Evolutionary conservation across 1,139 yeast species (phyloP).

Genomic region (Protomyces inouyei): DNA sequence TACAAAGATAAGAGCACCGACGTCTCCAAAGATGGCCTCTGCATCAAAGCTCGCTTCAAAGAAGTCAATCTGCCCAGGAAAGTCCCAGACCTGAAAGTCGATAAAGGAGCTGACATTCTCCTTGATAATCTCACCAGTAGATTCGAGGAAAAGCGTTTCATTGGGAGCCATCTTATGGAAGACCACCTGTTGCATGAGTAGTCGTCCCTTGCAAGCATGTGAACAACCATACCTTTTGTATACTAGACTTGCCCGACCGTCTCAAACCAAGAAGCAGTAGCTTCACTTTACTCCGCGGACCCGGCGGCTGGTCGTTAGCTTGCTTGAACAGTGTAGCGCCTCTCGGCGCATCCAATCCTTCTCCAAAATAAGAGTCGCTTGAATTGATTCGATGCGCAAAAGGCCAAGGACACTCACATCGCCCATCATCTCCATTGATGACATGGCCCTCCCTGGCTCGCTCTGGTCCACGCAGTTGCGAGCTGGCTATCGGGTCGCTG

Average conservation of each 20-base stretch:
- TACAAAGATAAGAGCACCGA: slow-evolving; percentile 91
- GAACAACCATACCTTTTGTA: slow-evolving; percentile 21
- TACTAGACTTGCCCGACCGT: slow-evolving; percentile 31
- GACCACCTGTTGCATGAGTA: slow-evolving; percentile 53
- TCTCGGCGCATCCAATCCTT: too few relatives aligned
- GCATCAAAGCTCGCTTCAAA: slow-evolving; percentile 80
- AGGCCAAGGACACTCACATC: background rate
- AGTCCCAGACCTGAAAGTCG: slow-evolving; percentile 86
- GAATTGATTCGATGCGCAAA: too few relatives aligned
- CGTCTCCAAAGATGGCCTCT: slow-evolving; percentile 68
- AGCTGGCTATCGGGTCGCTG: too few relatives aligned
- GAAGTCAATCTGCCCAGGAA: slow-evolving; percentile 89
- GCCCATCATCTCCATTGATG: background rate
- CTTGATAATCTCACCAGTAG: slow-evolving; percentile 81
- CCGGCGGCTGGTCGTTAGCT: background rate
- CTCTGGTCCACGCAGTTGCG: background rate
- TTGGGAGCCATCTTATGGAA: slow-evolving; percentile 96
- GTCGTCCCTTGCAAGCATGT: too few relatives aligned
- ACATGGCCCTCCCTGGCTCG: background rate
- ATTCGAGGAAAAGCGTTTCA: slow-evolving; percentile 83
- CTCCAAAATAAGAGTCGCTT: too few relatives aligned
- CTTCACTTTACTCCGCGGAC: slow-evolving; percentile 13
- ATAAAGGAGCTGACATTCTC: slow-evolving; percentile 72
- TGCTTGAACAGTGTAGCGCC: background rate
- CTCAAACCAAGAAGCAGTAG: slow-evolving; percentile 26